Percentiles rank a stretch among this genome's conserved stretches.
These are phyloP conservation scores for Yamadazyma laniorum DNA, from an alignment of 805 yeast species.

Conservation along the genomic window DNA sequence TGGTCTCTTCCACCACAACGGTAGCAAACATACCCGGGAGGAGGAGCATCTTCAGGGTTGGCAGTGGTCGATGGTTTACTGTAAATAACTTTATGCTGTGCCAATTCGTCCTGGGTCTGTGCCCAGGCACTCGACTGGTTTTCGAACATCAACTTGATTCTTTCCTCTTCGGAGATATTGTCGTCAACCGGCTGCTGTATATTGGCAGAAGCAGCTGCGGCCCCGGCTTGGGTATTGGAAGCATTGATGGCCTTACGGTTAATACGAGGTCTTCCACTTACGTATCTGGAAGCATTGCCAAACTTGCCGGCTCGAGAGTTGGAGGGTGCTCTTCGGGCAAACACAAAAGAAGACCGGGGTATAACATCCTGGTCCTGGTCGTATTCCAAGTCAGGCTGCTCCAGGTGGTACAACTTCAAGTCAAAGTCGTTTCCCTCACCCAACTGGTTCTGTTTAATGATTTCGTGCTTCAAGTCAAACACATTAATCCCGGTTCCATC, in stretches of 20 bases:
- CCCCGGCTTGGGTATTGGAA: conserved; percentile 14
- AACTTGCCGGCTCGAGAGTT: conserved; percentile 41
- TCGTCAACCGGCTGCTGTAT: conserved; percentile 27
- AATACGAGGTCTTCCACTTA: conserved; percentile 65
- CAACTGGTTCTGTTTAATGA: conserved; percentile 73
- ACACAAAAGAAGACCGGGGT: conserved; percentile 81
- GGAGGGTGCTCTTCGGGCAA: conserved; percentile 79
- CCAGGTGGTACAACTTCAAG: conserved; percentile 59
- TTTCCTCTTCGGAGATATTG: conserved; percentile 74
- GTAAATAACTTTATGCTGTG: conserved; percentile 77
- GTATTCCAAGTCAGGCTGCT: conserved; percentile 63
- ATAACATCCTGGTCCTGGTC: conserved; percentile 88
- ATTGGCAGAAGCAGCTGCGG: conserved; percentile 19
- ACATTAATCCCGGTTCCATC: conserved; percentile 97
- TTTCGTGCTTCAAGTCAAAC: conserved; percentile 90
- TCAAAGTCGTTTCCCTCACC: conserved; percentile 86
- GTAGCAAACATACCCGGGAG: conserved; percentile 94
- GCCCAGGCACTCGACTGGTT: conserved; percentile 95
- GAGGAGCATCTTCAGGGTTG: conserved; percentile 72
- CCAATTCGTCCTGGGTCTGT: conserved; percentile 87
- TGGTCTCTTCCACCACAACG: conserved; percentile 93
- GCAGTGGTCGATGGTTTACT: conserved; percentile 38
- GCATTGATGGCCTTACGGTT: conserved; percentile 39
- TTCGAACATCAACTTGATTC: conserved; percentile 86
- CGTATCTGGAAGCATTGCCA: conserved; percentile 62